Conservation (phyloP, 352 stramenopile genomes). For the Pythium oligandrum region DNA sequence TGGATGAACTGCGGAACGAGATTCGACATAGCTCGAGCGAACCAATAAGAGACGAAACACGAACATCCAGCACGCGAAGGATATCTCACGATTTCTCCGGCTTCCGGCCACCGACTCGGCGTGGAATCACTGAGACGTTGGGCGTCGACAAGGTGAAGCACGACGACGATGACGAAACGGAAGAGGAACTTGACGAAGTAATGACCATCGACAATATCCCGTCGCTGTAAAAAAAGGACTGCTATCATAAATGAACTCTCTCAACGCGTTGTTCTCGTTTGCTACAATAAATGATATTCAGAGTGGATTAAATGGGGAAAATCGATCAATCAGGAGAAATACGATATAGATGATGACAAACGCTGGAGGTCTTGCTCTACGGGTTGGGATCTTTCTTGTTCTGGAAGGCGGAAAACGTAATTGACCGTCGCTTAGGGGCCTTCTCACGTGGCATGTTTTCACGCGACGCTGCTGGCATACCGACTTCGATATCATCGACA, state of each 20-base stretch:
- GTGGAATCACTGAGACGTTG: neutral
- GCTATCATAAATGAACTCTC: too few species aligned
- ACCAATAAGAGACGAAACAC: neutral
- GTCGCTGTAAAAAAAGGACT: constrained; percentile 2
- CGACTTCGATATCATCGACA: constrained; percentile 78
- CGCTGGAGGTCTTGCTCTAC: neutral
- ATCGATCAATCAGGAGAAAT: too few species aligned
- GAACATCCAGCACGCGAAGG: neutral
- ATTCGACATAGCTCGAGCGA: constrained; percentile 12
- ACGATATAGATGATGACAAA: too few species aligned
- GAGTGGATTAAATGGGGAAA: too few species aligned
- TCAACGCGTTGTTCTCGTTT: too few species aligned
- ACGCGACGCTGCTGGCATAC: constrained; percentile 42
- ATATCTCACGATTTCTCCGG: constrained; percentile 1
- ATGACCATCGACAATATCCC: constrained; percentile 8
- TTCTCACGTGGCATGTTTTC: constrained; percentile 42
- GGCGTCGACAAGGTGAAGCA: constrained; percentile 6
- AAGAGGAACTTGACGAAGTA: neutral
- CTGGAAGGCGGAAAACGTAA: constrained; percentile 70
- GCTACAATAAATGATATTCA: too few species aligned
- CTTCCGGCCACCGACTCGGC: neutral
- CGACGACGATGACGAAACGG: constrained; percentile 4
- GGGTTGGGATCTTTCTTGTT: constrained; percentile 11
- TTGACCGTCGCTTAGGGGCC: constrained; percentile 60
- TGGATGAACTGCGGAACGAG: constrained; percentile 39